Conservation (phyloP, 2,329 filamentous ascomycete genomes). For the Botryotinia narcissicola region DNA sequence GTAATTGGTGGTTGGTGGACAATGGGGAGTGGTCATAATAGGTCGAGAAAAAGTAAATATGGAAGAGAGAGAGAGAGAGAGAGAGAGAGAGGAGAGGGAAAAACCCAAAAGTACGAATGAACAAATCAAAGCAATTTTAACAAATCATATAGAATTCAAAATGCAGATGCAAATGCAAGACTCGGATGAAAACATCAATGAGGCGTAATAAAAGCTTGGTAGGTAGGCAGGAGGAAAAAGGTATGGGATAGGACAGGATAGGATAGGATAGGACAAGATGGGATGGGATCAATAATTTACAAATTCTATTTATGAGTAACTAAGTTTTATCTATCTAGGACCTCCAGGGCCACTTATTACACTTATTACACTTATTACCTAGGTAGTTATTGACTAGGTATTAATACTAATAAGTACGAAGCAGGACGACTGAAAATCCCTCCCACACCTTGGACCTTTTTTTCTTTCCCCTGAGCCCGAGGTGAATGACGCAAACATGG, state of each 20-base stretch:
- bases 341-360: too few species aligned
- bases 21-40: background rate
- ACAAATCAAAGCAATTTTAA: background rate
- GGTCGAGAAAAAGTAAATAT: background rate
- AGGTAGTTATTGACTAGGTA: too few species aligned
- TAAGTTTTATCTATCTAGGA: background rate
- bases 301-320: background rate
- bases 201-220: background rate
- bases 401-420: background rate
- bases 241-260: too few species aligned
- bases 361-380: too few species aligned
- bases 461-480: background rate
- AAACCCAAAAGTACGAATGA: too few species aligned
- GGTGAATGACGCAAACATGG: slow-evolving; percentile 12
- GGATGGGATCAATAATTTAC: background rate
- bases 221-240: too few species aligned
- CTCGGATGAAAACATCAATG: background rate
- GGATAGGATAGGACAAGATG: too few species aligned
- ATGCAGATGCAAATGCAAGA: background rate
- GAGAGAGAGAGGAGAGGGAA: background rate
- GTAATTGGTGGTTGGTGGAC: background rate
- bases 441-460: background rate
- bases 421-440: background rate
- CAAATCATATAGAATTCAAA: background rate
- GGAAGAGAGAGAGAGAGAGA: background rate